Base-by-base conservation (phyloP, 2,329 filamentous ascomycete species). In the Scedosporium apiospermum region DNA sequence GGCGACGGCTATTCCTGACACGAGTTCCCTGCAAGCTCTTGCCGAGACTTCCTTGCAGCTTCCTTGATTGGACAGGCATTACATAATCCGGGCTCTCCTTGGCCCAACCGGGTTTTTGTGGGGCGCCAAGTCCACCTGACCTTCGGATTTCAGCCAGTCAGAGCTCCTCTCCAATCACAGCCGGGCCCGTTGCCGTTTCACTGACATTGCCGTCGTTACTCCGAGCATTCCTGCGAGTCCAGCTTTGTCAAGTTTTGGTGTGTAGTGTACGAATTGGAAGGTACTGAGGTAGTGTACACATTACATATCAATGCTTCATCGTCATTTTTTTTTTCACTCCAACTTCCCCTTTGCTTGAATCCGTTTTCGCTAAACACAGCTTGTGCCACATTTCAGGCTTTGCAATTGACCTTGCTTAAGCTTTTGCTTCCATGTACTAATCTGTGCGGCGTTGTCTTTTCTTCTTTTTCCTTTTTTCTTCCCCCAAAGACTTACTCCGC, bases 401-500 rank as follows among this genome's bases (percentile, higher is more conserved):
- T 41, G 59, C 59, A 30, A 46, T 61, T 53, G 44, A 55, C 26
- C 57, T 14, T 23, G 16, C 34, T 61, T 53, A 21, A 55, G 23
- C 57, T 14, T 23, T 42, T 42, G 26, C 27, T 58, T 18, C 34
- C 18, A 58, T 46, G 53, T 55, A 26, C 38, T 55, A 62, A 62
- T 46, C 27, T 46, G 21, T 27, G 44, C 41, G 59, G 44, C 21
- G 49, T 27, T 58, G 65, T 64, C 38, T 18, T 60, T 60, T 64
- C 26, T n/a, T 63, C 38, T 59, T 62, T 64, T 61, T 63, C 62
- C 63, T 57, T 60, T 67, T 62, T 63, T 65, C 62, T 57, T 62
- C 62, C 62, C 57, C 65, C 60, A 65, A 72, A 73, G 77, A 79
- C 78, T 78, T 78, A 78, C 76, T 80, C 78, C 75, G 76, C 77